phyloP scores from a whole-genome alignment of 345 rosid genomes.

The Salix dunnii region DNA sequence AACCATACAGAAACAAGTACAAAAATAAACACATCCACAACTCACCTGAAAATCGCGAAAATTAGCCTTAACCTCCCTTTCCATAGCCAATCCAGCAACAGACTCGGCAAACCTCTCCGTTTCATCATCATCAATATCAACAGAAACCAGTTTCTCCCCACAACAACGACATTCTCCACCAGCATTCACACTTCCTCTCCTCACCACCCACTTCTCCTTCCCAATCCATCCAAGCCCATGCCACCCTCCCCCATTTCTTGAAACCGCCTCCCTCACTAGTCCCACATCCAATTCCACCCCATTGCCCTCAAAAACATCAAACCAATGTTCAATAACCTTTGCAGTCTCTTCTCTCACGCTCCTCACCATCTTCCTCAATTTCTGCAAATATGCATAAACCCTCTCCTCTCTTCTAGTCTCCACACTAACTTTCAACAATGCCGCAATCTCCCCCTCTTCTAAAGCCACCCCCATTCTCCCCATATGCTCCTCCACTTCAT shows the following conservation, averaged over 20 bases:
- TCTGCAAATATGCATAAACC: constrained; percentile 76
- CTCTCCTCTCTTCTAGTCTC: constrained; percentile 44
- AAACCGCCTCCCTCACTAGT: constrained; percentile 38
- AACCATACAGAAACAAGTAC: background rate
- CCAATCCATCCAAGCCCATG: constrained; percentile 94
- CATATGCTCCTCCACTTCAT: constrained; percentile 78
- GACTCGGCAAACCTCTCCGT: constrained; percentile 61
- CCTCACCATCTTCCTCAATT: constrained; percentile 55
- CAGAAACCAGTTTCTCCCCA: constrained; percentile 55
- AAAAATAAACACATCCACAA: background rate
- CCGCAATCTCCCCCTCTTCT: constrained; percentile 68
- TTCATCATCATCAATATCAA: constrained; percentile 65
- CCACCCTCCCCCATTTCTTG: constrained; percentile 88
- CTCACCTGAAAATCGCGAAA: constrained; percentile 81
- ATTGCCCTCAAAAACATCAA: constrained; percentile 36
- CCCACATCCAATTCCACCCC: constrained; percentile 28
- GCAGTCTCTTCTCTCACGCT: constrained; percentile 58
- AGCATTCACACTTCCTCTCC: constrained; percentile 45
- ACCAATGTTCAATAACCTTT: constrained; percentile 57
- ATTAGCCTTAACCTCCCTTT: constrained; percentile 67
- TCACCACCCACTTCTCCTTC: constrained; percentile 61
- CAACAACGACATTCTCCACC: constrained; percentile 66
- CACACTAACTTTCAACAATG: constrained; percentile 64
- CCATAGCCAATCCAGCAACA: constrained; percentile 67
- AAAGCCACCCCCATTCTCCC: constrained; percentile 40